These are phyloP conservation scores for Dioscorea cayenensis DNA, from an alignment of 116 monocot species.

Conservation along the genomic window DNA sequence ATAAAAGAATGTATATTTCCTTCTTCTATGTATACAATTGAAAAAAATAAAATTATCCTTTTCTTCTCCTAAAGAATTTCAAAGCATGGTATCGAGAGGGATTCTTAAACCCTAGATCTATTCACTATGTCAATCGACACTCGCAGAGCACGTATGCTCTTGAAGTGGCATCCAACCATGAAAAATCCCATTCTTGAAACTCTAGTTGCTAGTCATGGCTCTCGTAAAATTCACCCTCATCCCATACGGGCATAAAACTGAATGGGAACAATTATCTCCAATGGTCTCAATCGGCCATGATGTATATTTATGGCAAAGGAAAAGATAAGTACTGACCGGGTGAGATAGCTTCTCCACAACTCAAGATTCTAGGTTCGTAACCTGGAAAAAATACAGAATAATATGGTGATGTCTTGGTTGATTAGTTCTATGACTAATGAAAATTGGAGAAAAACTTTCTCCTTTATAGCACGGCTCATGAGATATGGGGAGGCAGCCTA, in stretches of 20 bases:
- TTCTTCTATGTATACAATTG: too few species aligned
- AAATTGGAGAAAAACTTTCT: background rate
- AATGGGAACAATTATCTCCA: background rate
- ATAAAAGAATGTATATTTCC: too few species aligned
- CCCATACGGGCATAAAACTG: background rate
- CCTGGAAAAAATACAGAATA: background rate
- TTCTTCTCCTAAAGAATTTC: too few species aligned
- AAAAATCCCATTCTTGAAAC: too few species aligned
- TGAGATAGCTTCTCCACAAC: background rate
- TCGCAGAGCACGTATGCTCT: too few species aligned
- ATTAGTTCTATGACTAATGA: background rate
- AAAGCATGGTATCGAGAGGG: too few species aligned
- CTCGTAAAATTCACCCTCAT: background rate
- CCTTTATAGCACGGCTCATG: background rate
- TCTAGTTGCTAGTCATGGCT: too few species aligned
- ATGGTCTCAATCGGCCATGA: background rate
- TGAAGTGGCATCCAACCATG: too few species aligned
- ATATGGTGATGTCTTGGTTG: background rate
- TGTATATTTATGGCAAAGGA: background rate
- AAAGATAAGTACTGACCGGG: background rate
- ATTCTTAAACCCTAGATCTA: too few species aligned
- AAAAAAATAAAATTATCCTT: too few species aligned
- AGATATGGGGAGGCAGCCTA: background rate
- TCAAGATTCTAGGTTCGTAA: background rate
- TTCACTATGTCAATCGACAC: too few species aligned